Base-by-base conservation (phyloP, 176 grass and related monocot species). In the Eleusine indica region DNA sequence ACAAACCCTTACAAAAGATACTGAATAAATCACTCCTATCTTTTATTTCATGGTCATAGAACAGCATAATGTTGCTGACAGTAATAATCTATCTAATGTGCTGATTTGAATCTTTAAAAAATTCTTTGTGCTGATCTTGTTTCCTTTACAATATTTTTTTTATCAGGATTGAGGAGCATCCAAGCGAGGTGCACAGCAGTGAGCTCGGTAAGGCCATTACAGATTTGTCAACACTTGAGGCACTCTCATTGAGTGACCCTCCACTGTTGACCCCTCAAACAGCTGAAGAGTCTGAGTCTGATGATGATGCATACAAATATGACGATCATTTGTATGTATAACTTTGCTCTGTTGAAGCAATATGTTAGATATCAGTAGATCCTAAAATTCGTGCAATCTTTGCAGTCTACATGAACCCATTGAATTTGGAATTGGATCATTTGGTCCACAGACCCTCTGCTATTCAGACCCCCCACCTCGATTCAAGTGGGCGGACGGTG, bases 381-480 rank as follows among this genome's bases (percentile, higher is more conserved):
- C 14, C 52, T 54, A 54, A 54, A 54, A 16, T 18, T 54, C 52
- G 16, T 54, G 14, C 38, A 41, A 21, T 13, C 5, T 19, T 68
- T 68, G 7, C 66, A 68, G 66, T 15, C 3, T 1, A 3, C 17
- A 39, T 70, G 67, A 42, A n/a, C 18, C 17, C 9, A 40, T 70
- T 42, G 39, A 40, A 70, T n/a, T 5, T 11, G 18, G 17, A 42
- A 11, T 43, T 4, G 39, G 18, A 41, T 21, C 17, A n/a, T 9
- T 70, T 70, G 67, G 39, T 70, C 67, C 67, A 70, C 38, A n/a
- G 67, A 70, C 17, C 41, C 67, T 70, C 19, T 6, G 3, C 67
- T 70, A 21, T 70, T n/a, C 67, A 70, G 39, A 0, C 2, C 8
- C 0, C 7, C 18, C 1, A 4, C 38, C 67, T 21, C 17, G 13